Evolutionary conservation across 2,329 filamentous ascomycete genomes (phyloP).

Genomic region (Stachybotrys echinatus): DNA sequence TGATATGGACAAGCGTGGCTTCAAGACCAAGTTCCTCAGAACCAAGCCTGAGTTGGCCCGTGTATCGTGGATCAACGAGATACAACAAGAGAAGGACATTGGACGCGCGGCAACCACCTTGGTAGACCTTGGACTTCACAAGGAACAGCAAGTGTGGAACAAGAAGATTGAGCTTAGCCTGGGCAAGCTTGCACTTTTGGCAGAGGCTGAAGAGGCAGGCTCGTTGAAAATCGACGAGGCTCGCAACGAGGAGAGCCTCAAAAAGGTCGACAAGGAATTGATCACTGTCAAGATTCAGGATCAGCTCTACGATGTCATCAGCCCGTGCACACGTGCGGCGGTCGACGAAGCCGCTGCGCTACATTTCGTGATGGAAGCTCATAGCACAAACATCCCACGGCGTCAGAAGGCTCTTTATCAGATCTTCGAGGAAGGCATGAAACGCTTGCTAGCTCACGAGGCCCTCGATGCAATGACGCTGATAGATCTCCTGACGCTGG

Average conservation of each 20-base stretch:
- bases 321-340: slow-evolving; percentile 61
- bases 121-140: slow-evolving; percentile 60
- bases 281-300: slow-evolving; percentile 76
- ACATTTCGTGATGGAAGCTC: slow-evolving; percentile 68
- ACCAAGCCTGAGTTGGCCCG: slow-evolving; percentile 67
- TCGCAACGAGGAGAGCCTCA: slow-evolving; percentile 36
- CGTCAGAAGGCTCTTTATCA: slow-evolving; percentile 62
- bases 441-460: slow-evolving; percentile 64
- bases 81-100: slow-evolving; percentile 71
- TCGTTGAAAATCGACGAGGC: slow-evolving; percentile 24
- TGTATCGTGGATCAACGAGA: slow-evolving; percentile 92
- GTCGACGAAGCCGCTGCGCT: slow-evolving; percentile 76
- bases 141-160: slow-evolving; percentile 80
- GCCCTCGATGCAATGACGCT: slow-evolving; percentile 61
- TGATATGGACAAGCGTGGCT: slow-evolving; percentile 60
- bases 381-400: slow-evolving; percentile 49
- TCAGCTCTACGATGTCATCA: slow-evolving; percentile 64
- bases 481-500: slow-evolving; percentile 76
- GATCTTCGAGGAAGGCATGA: slow-evolving; percentile 66
- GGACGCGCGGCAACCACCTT: slow-evolving; percentile 67
- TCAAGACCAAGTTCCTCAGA: slow-evolving; percentile 74
- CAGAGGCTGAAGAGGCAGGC: slow-evolving; percentile 40
- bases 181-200: slow-evolving; percentile 74
- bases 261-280: slow-evolving; percentile 57
- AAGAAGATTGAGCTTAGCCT: slow-evolving; percentile 91